A percentile compares a stretch with the other conserved stretches of the same genome.
Conservation (phyloP, 106 monocot species). For the Iris macrosiphon region DNA sequence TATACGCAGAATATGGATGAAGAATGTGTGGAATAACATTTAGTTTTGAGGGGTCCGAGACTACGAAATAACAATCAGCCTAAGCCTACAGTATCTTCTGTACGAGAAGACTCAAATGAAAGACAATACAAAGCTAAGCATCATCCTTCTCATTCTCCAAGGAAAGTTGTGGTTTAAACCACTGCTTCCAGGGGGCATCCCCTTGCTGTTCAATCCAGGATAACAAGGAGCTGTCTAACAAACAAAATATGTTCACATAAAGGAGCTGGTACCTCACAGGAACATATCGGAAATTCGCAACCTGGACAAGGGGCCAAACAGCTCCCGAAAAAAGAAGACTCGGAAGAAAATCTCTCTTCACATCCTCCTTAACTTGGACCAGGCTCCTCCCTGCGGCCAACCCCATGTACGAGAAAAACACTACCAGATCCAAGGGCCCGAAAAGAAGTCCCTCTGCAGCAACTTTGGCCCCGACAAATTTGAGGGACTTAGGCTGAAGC, state of each 20-base stretch:
- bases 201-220: conserved; percentile 99
- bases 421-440: conserved; percentile 74
- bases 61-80: too few relatives aligned
- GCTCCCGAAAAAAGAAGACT: conserved; percentile 57
- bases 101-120: too few relatives aligned
- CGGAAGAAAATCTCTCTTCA: conserved; percentile 91
- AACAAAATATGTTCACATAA: conserved; percentile 91
- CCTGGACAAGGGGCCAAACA: conserved; percentile 79
- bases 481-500: conserved; percentile 66
- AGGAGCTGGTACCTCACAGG: conserved; percentile 93
- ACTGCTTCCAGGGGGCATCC: conserved; percentile 93
- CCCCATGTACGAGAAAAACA: conserved; percentile 95
- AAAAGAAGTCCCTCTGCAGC: conserved; percentile 75
- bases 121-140: too few relatives aligned
- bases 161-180: conserved; percentile 55
- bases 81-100: too few relatives aligned
- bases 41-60: too few relatives aligned
- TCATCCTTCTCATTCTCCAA: conserved; percentile 45
- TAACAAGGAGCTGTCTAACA: conserved; percentile 89
- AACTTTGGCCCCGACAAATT: conserved; percentile 86
- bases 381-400: conserved; percentile 64
- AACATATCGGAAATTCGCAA: conserved; percentile 88
- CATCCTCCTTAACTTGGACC: conserved; percentile 79
- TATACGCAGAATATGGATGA: too few relatives aligned
- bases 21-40: too few relatives aligned